Evolutionary conservation across 257 asterid genomes (phyloP).

Genomic region (Anisodus tanguticus): DNA sequence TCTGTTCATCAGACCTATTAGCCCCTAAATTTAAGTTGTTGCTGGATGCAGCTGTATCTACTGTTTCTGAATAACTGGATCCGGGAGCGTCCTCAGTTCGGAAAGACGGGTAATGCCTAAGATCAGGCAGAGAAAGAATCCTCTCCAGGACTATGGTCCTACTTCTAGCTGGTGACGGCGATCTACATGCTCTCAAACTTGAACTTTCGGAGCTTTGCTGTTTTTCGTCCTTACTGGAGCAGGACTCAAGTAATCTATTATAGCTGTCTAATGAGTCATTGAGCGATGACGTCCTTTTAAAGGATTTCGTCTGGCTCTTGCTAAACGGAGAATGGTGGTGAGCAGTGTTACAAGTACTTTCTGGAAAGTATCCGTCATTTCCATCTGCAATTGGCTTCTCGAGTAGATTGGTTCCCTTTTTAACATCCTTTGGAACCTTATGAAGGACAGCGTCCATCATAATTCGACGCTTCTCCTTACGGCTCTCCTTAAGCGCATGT

Average conservation of each 20-base stretch:
- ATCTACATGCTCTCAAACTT: conserved; percentile 35
- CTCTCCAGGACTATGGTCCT: conserved; percentile 45
- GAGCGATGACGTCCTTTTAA: conserved; percentile 61
- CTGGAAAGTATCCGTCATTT: conserved; percentile 28
- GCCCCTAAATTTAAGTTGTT: conserved; percentile 29
- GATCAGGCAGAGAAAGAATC: conserved; percentile 76
- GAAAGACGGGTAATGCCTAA: conserved; percentile 56
- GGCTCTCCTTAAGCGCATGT: conserved; percentile 61
- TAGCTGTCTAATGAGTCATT: conserved; percentile 58
- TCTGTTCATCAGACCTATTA: conserved; percentile 36
- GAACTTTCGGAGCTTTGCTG: conserved; percentile 38
- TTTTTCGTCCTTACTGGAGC: conserved; percentile 44
- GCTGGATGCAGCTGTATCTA: conserved; percentile 14
- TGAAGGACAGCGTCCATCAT: conserved; percentile 74
- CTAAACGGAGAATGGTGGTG: conserved; percentile 32
- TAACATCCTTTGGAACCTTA: conserved; percentile 50
- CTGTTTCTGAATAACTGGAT: conserved; percentile 30
- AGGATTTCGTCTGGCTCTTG: conserved; percentile 22
- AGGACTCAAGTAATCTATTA: conserved; percentile 50
- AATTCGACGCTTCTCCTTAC: conserved; percentile 70
- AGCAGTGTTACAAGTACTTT: conserved; percentile 21
- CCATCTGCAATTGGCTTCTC: conserved; percentile 29
- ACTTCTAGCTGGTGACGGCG: conserved; percentile 33
- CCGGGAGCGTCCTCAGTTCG: conserved; percentile 48
- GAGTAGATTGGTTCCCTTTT: conserved; percentile 16